Base-by-base conservation (phyloP, 352 stramenopile species). In the Phytophthora pseudosyringae region DNA sequence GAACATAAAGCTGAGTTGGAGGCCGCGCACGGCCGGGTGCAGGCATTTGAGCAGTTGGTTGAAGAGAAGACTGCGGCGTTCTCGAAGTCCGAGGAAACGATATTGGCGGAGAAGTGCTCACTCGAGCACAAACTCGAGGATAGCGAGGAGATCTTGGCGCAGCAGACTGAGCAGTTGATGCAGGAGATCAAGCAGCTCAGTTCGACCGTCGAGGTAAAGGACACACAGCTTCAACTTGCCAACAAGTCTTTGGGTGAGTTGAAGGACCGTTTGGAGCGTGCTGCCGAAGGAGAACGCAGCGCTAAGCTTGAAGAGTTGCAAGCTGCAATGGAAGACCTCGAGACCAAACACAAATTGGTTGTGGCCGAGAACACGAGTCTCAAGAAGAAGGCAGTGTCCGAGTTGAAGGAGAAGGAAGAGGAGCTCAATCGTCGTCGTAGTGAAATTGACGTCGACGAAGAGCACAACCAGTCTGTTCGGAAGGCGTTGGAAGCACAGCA, bases 41-140 rank as follows among this genome's bases (percentile, higher is more conserved):
- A 80, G 52, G 76, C 64, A 28, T 65, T 78, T 10, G 66, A 81
- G 44, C 70, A 76, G 45, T 54, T 72, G 21, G 33, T 75, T n/a
- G 69, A 58, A 3, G 66, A 70, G 47, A 83, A 81, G 52, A 61
- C 59, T 25, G 58, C 59, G 8, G 39, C 54, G 25, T 76, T 70
- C 18, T 52, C 51, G 15, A 65, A 78, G 15, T 33, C 43, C 2
- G 50, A 78, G 39, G 44, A 62, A 39, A 12, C 31, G 11, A 65
- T 80, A 13, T 7, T 67, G 39, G 21, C 26, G 4, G 61, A 75
- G 21, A 83, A 75, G 28, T 18, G 44, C 9, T 60, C 54, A 2
- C 48, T 84, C 18, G 18, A 76, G 26, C 52, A 71, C 25, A 69
- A 75, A 29, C 26, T 75, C 5, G 50, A 60, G 13, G 64, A 78